Percentiles rank a stretch among this genome's conserved stretches.
Evolutionary conservation across 1,284 basidiomycete genomes (phyloP).

Genomic region (Schizopora paradoxa): DNA sequence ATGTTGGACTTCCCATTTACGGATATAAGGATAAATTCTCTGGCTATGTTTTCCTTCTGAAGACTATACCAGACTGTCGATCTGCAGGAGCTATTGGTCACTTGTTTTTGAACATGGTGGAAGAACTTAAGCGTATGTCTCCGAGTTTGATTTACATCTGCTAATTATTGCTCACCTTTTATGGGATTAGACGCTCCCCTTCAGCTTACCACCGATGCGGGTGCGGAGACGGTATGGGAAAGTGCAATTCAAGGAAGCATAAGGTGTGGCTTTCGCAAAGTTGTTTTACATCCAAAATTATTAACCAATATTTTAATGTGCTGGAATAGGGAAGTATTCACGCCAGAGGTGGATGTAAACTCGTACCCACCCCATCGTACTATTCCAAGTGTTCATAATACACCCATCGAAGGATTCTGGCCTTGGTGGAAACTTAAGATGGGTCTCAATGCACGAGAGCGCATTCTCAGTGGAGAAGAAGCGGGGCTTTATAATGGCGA

Average conservation of each 20-base stretch:
- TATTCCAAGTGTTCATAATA: conserved; percentile 28
- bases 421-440: conserved; percentile 21
- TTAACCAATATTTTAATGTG: background rate
- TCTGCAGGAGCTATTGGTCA: conserved; percentile 24
- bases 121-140: conserved; percentile 21
- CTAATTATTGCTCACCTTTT: conserved; percentile 1
- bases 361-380: conserved; percentile 21
- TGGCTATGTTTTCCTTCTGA: conserved; percentile 19
- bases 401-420: conserved; percentile 28
- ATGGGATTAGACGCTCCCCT: conserved; percentile 27
- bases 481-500: background rate
- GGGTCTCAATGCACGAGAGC: conserved; percentile 1
- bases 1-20: conserved; percentile 26
- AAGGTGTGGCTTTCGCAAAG: conserved; percentile 23
- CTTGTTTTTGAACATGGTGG: conserved; percentile 26
- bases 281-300: background rate
- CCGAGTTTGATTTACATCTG: background rate
- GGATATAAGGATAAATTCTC: conserved; percentile 26
- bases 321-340: conserved; percentile 17
- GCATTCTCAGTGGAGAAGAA: conserved; percentile 2
- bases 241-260: conserved; percentile 24
- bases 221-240: conserved; percentile 27
- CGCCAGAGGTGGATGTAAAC: conserved; percentile 22
- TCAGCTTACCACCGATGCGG: conserved; percentile 27
- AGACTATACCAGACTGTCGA: conserved; percentile 24